These are phyloP conservation scores for Fraxinus quadrangulata DNA, from an alignment of 257 asterid species.

Conservation along the genomic window DNA sequence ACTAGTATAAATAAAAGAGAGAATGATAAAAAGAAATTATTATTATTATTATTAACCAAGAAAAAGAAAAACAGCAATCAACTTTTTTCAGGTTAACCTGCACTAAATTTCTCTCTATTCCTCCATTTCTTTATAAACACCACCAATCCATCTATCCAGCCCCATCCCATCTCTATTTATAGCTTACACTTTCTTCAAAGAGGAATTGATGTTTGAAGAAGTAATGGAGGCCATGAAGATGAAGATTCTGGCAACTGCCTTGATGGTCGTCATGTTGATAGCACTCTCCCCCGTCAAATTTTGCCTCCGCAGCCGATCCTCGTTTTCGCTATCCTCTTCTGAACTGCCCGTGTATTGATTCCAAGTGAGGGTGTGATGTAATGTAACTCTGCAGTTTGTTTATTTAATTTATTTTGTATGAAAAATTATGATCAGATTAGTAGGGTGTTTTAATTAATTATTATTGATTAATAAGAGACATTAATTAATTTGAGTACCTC, in stretches of 20 bases:
- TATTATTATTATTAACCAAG: too few relatives aligned
- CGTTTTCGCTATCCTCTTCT: conserved; percentile 29
- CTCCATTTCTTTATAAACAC: too few relatives aligned
- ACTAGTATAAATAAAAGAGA: too few relatives aligned
- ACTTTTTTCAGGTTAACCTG: too few relatives aligned
- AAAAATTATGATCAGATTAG: background rate
- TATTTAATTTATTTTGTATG: background rate
- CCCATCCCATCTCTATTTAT: too few relatives aligned
- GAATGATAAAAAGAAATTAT: too few relatives aligned
- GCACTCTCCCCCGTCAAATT: conserved; percentile 26
- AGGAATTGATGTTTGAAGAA: background rate
- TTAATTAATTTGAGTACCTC: too few relatives aligned
- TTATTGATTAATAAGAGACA: background rate
- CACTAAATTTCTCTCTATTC: too few relatives aligned
- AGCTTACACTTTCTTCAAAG: too few relatives aligned
- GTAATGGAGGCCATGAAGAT: conserved; percentile 27
- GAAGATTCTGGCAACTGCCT: conserved; percentile 31
- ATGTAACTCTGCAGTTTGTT: background rate
- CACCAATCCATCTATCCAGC: too few relatives aligned
- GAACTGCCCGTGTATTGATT: background rate
- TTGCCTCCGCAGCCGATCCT: conserved; percentile 35
- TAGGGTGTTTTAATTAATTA: too few relatives aligned
- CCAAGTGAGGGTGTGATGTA: background rate
- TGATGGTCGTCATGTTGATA: conserved; percentile 24
- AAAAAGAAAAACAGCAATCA: too few relatives aligned